Base-by-base conservation (phyloP, 495 filamentous ascomycete genomes). In the Umbilicaria muhlenbergii region DNA sequence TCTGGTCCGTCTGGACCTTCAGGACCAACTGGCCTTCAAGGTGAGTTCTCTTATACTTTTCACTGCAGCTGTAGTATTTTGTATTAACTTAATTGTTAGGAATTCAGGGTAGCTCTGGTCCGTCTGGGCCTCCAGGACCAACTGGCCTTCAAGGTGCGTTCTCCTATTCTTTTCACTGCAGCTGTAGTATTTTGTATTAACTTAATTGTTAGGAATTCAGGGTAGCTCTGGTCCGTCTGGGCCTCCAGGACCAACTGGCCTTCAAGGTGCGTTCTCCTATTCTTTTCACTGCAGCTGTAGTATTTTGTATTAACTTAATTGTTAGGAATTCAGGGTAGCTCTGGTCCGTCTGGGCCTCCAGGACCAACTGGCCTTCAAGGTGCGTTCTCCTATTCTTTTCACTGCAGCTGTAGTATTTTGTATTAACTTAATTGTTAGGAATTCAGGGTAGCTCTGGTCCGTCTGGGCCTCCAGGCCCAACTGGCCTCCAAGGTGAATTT, bases 151-250 rank as follows among this genome's bases (percentile, higher is more conserved):
- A n/a, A 21, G 5, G 19, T 21, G 19, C n/a, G n/a, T n/a, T 21
- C 5, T 21, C 19, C 5, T 21, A 2, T 21, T 5, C 5, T 21
- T 21, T 21, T 21, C 19, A 21, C 19, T 21, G 19, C 19, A 21
- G 19, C 2, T 21, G 4, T 17, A 32, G 11, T 16, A 18, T 8
- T 38, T 34, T 2, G 14, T 43, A 12, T 33, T 40, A 12, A 40
- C 39, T 3, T n/a, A n/a, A n/a, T 40, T 40, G 0, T 38, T 38
- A 43, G 45, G 45, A 11, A 19, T 40, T 11, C 39, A 38, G 3
- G 45, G 45, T 3, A 21, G 37, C 8, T 34, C 11, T 34, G 43
- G 43, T 11, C 36, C 43, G 10, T 24, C 36, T 21, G 43, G 43
- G n/a, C 28, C 43, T 5, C 21, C 15, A 12, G 44, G 44, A 15